Evolutionary conservation across 306 rosid species (phyloP).

Genomic region (Trifolium repens): DNA sequence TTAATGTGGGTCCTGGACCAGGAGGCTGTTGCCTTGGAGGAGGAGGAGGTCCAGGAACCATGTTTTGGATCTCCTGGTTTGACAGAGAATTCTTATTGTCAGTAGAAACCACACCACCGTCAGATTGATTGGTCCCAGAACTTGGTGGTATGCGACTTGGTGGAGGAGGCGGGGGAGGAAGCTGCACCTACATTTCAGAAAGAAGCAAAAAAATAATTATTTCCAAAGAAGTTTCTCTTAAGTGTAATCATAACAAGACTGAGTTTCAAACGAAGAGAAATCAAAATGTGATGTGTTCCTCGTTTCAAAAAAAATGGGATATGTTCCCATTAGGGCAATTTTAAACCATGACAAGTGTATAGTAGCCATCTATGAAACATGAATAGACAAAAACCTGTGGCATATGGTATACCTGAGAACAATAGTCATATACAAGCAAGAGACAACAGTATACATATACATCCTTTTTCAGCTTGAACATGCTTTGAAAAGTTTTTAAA

Average conservation of each 20-base stretch:
- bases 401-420: slow-evolving; percentile 1
- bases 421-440: background rate
- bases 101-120: slow-evolving; percentile 55
- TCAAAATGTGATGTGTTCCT: slow-evolving; percentile 18
- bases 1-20: slow-evolving; percentile 61
- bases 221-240: slow-evolving; percentile 15
- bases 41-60: slow-evolving; percentile 77
- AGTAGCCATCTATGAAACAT: slow-evolving; percentile 15
- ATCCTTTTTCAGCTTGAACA: slow-evolving; percentile 14
- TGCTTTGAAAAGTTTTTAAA: slow-evolving; percentile 14
- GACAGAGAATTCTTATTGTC: slow-evolving; percentile 55
- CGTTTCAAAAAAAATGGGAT: background rate
- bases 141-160: slow-evolving; percentile 73
- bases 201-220: slow-evolving; percentile 30
- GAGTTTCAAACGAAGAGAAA: slow-evolving; percentile 27
- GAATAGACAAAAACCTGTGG: slow-evolving; percentile 25
- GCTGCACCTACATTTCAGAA: slow-evolving; percentile 64
- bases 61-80: slow-evolving; percentile 63
- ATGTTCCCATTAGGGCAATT: slow-evolving; percentile 14
- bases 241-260: slow-evolving; percentile 15
- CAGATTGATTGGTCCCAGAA: slow-evolving; percentile 59
- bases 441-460: slow-evolving; percentile 12
- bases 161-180: slow-evolving; percentile 95
- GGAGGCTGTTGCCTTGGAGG: slow-evolving; percentile 79
- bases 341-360: slow-evolving; percentile 2